Evolutionary conservation across 2,329 filamentous ascomycete genomes (phyloP).

Genomic region (Coleophoma crateriformis): DNA sequence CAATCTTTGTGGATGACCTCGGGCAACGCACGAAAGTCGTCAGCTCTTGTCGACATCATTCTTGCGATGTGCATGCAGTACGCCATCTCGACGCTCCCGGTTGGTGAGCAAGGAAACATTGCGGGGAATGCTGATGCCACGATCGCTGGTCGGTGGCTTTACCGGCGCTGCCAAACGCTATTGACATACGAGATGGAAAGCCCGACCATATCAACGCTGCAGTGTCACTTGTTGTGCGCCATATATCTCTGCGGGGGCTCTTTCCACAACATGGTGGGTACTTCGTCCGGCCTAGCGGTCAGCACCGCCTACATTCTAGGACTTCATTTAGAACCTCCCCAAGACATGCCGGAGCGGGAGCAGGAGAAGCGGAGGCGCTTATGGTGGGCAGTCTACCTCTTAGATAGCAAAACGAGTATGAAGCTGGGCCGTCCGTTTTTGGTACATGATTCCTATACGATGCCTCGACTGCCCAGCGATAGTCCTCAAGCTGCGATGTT

Average conservation of each 20-base stretch:
- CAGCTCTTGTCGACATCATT: conserved; percentile 45
- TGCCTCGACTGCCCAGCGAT: conserved; percentile 28
- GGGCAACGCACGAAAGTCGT: conserved; percentile 30
- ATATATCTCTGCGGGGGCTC: conserved; percentile 34
- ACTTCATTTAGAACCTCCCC: conserved; percentile 32
- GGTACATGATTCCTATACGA: conserved; percentile 19
- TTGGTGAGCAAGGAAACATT: conserved; percentile 5
- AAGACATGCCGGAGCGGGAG: conserved; percentile 21
- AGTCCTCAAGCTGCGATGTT: conserved; percentile 19
- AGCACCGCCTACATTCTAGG: conserved; percentile 33
- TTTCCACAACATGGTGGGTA: conserved; percentile 33
- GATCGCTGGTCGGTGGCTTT: conserved; percentile 32
- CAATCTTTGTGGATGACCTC: conserved; percentile 31
- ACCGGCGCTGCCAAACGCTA: conserved; percentile 32
- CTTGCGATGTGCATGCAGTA: conserved; percentile 47
- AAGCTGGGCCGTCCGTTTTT: conserved; percentile 31
- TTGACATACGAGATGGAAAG: conserved; percentile 30
- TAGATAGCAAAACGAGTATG: conserved; percentile 34
- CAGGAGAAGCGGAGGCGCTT: conserved; percentile 35
- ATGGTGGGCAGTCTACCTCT: conserved; percentile 39
- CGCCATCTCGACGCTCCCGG: conserved; percentile 23
- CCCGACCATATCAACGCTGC: conserved; percentile 32
- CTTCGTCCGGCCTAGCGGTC: conserved; percentile 26
- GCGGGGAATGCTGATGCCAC: conserved; percentile 24
- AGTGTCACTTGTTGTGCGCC: conserved; percentile 31